Base-by-base conservation (phyloP, 306 rosid genomes). In the Bauhinia variegata region DNA sequence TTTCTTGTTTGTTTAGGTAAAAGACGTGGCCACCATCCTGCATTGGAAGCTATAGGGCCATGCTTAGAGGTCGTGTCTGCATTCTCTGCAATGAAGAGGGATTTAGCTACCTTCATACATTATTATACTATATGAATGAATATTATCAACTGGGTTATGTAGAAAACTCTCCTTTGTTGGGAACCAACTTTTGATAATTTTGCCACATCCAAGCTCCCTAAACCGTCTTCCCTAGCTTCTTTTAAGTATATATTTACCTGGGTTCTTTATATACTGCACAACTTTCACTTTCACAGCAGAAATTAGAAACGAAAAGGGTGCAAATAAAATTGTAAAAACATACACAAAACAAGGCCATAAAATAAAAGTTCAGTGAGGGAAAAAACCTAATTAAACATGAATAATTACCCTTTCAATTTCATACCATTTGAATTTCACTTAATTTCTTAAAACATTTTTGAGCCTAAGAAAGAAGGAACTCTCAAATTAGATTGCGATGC, bases 21-120 rank as follows among this genome's bases (percentile, higher is more conserved):
- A 92, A 82, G 96, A 89, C 73, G 97, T 89, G 96, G 96, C 98
- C 76, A 86, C 98, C 33, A 84, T 89, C 72, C 95, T 93, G 80
- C 98, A 93, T 67, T 88, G 98, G 98, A 93, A 93, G 95, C 97
- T 89, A 79, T 88, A 92, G 87, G 78, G 80, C 39, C 85, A 76
- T 32, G 85, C 76, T 79, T 82, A 78, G 83, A 79, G 76, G 78
- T 77, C 81, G 53, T 80, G 76, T 23, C 28, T 23, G 28, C 28
- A 23, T 23, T 78, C 77, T 78, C 77, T 78, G 88, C 91, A 79
- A 79, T 84, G 87, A 80, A 60, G 96, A 80, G 67, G 77, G 78
- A 73, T 23, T 23, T 74, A 53, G 12, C 78, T 57, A 78, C 77
- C 77, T 70, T 75, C 75, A 67, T 76, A 60, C 37, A 33, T 2